These are phyloP conservation scores for Chalciporus sp. DNA, from an alignment of 1,284 basidiomycete species.

Conservation along the genomic window DNA sequence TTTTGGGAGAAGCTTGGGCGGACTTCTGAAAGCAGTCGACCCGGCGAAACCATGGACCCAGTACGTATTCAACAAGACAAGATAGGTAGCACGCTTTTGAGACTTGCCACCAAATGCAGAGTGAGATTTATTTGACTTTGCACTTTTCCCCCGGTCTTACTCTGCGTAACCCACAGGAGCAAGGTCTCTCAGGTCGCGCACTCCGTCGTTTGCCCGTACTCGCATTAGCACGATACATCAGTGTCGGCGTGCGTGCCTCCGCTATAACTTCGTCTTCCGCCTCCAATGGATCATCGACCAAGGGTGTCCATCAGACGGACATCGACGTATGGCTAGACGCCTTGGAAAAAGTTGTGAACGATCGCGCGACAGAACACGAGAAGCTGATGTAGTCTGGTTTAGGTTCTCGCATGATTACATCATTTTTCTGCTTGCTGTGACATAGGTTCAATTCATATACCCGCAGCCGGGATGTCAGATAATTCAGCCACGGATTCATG, in stretches of 20 bases:
- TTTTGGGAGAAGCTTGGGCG: constrained; percentile 45
- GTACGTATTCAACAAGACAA: constrained; percentile 39
- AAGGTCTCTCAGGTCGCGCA: constrained; percentile 89
- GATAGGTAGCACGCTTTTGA: constrained; percentile 62
- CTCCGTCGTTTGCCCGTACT: constrained; percentile 90
- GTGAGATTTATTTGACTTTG: constrained; percentile 42
- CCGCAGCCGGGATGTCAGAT: background rate
- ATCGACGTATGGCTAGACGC: constrained; percentile 75
- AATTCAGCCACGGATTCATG: background rate
- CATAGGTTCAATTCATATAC: background rate
- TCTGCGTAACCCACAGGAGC: constrained; percentile 38
- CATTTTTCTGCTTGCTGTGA: background rate
- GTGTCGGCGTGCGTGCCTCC: constrained; percentile 40
- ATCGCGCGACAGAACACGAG: constrained; percentile 55
- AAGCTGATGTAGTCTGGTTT: constrained; percentile 25
- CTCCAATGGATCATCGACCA: constrained; percentile 10
- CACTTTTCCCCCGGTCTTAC: background rate
- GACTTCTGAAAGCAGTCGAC: constrained; percentile 3
- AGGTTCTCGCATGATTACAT: background rate
- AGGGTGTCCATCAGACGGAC: constrained; percentile 37
- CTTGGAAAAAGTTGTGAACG: constrained; percentile 72
- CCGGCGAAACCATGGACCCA: constrained; percentile 10
- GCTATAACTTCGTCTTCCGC: constrained; percentile 10
- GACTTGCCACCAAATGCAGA: constrained; percentile 71
- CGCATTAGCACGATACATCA: constrained; percentile 84